These are phyloP conservation scores for Lenwebbia sp. DNA, from an alignment of 345 rosid species.

Conservation along the genomic window DNA sequence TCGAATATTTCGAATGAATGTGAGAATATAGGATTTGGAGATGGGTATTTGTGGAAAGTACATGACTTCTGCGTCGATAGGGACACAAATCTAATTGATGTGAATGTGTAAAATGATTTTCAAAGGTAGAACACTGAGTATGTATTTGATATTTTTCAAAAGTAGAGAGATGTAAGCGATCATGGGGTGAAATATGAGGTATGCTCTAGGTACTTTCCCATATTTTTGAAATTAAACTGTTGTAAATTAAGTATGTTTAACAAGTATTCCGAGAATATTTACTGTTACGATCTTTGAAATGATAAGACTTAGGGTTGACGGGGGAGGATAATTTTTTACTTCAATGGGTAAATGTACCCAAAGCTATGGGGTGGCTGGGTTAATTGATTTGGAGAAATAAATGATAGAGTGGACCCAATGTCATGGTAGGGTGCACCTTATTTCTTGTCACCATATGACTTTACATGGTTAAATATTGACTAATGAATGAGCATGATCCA, in stretches of 20 bases:
- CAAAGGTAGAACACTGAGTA: no score
- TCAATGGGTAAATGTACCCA: neutral
- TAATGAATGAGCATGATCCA: neutral
- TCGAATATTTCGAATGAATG: neutral
- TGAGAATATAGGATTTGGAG: neutral
- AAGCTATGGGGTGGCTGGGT: neutral
- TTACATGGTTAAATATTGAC: neutral
- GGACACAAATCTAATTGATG: no score
- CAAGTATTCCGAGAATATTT: neutral
- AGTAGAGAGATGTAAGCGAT: neutral
- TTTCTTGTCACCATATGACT: neutral
- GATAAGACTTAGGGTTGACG: neutral
- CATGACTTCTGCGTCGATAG: neutral
- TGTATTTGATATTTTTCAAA: neutral
- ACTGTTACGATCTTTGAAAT: neutral
- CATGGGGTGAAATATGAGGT: neutral
- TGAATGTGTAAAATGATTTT: no score
- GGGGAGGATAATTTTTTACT: neutral
- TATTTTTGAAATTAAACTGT: neutral
- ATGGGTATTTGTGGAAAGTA: neutral
- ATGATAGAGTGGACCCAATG: neutral
- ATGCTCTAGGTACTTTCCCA: neutral
- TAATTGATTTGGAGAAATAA: neutral
- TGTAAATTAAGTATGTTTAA: neutral
- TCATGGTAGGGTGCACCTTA: neutral